Evolutionary conservation across 768 basidiomycete species (phyloP).

Genomic region (Amanita molliuscula): DNA sequence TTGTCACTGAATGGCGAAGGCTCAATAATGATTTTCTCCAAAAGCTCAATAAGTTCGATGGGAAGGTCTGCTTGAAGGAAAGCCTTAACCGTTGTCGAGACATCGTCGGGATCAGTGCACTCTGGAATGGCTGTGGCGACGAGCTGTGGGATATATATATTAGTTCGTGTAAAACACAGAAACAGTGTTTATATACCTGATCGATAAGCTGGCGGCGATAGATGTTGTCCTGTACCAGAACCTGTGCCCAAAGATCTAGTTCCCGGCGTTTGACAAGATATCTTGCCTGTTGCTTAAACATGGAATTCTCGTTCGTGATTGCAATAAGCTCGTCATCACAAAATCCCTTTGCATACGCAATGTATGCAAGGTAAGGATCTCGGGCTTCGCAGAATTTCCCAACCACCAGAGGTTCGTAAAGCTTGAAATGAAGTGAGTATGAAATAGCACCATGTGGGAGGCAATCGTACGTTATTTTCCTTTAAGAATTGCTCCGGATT

Average conservation of each 20-base stretch:
- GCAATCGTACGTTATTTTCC: conserved; percentile 81
- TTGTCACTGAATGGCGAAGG: conserved; percentile 98
- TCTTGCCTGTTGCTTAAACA: conserved; percentile 99
- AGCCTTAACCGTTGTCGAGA: conserved; percentile 96
- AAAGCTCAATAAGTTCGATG: conserved; percentile 89
- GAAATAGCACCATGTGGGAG: neutral
- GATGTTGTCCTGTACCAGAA: conserved; percentile 79
- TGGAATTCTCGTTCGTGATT: conserved; percentile 97
- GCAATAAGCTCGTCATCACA: conserved; percentile 96
- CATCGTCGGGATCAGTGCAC: conserved; percentile 96
- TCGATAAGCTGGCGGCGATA: conserved; percentile 92
- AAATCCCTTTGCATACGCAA: conserved; percentile 98
- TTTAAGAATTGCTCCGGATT: conserved; percentile 97
- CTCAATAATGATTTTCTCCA: conserved; percentile 98
- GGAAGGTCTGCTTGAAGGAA: conserved; percentile 97
- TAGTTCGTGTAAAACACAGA: neutral
- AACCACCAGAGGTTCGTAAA: conserved; percentile 94
- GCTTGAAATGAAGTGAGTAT: conserved; percentile 28
- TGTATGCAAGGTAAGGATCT: conserved; percentile 97
- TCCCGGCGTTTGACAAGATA: conserved; percentile 96
- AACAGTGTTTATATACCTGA: conserved; percentile 42
- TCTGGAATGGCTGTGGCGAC: conserved; percentile 94
- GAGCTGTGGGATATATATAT: conserved; percentile 37
- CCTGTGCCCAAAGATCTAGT: conserved; percentile 94
- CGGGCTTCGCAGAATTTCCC: conserved; percentile 99